Percentiles rank a stretch among this genome's conserved stretches.
Conservation (phyloP, 805 yeast species). For the Myxozyma vanderwaltii region DNA sequence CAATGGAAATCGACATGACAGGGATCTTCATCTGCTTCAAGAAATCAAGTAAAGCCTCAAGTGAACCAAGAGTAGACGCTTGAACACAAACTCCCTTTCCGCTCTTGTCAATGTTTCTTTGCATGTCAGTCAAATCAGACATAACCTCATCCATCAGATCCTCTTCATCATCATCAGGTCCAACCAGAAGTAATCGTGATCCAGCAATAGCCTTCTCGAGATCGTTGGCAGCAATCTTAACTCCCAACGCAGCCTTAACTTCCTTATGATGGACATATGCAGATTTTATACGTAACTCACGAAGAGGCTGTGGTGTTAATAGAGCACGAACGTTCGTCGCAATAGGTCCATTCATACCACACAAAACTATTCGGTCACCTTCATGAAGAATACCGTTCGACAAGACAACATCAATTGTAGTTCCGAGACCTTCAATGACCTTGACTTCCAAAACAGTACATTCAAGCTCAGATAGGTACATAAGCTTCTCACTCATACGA, state of each 20-base stretch:
- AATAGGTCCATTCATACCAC: conserved; percentile 98
- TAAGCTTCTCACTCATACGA: conserved; percentile 98
- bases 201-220: conserved; percentile 99
- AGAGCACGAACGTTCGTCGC: conserved; percentile 95
- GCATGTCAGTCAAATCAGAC: conserved; percentile 94
- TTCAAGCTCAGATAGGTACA: conserved; percentile 90
- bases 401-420: conserved; percentile 95
- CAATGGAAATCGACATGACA: conserved; percentile 96
- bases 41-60: conserved; percentile 96
- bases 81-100: conserved; percentile 99
- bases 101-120: conserved; percentile 90
- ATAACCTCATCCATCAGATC: conserved; percentile 96
- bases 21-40: conserved; percentile 98
- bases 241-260: conserved; percentile 99
- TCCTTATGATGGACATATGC: conserved; percentile 95
- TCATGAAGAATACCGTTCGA: conserved; percentile 95
- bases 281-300: conserved; percentile 95
- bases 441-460: conserved; percentile 97
- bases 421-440: conserved; percentile 97
- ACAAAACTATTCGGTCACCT: conserved; percentile 91
- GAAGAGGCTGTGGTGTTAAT: conserved; percentile 94
- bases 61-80: conserved; percentile 96
- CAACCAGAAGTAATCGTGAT: conserved; percentile 90
- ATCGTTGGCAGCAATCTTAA: conserved; percentile 96
- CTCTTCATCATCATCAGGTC: conserved; percentile 97